Evolutionary conservation across 2,329 filamentous ascomycete species (phyloP).

Genomic region (Apiospora hydei): DNA sequence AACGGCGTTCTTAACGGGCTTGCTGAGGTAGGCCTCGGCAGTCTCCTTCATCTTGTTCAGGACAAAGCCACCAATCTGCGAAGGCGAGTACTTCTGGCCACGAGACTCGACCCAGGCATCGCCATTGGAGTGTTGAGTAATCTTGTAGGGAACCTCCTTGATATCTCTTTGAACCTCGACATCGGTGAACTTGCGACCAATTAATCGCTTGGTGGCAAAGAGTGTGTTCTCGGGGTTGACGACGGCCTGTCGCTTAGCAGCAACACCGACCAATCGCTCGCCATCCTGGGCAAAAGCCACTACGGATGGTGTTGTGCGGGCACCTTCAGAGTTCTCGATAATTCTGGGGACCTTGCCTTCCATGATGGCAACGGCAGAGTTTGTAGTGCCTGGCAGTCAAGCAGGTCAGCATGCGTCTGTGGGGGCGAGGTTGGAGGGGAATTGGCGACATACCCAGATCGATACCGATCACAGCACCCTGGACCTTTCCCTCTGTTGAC

Average conservation of each 20-base stretch:
- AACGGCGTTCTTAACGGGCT: constrained; percentile 92
- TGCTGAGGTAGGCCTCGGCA: constrained; percentile 89
- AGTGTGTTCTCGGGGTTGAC: constrained; percentile 99
- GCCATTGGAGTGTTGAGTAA: constrained; percentile 94
- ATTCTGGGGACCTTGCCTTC: constrained; percentile 95
- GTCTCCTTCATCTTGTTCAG: constrained; percentile 99
- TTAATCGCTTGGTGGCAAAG: constrained; percentile 98
- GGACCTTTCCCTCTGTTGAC: constrained; percentile 85
- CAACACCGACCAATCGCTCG: constrained; percentile 95
- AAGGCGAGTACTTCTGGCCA: constrained; percentile 94
- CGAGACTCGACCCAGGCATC: constrained; percentile 96
- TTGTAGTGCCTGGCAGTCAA: constrained; percentile 74
- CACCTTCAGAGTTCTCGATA: constrained; percentile 97
- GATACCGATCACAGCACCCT: constrained; percentile 96
- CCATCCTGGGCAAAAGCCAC: constrained; percentile 96
- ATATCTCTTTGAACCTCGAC: constrained; percentile 94
- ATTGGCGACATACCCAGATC: constrained; percentile 76
- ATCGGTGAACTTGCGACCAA: constrained; percentile 96
- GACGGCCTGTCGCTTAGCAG: constrained; percentile 96
- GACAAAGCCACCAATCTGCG: constrained; percentile 96
- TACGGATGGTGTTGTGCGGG: constrained; percentile 90
- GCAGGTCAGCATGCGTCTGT: neutral
- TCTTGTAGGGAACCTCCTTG: constrained; percentile 98
- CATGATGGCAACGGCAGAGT: constrained; percentile 97
- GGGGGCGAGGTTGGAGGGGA: neutral